Percentiles rank a stretch among this genome's conserved stretches.
Conservation (phyloP, 345 rosid genomes). For the Euphorbia tirucalli region DNA sequence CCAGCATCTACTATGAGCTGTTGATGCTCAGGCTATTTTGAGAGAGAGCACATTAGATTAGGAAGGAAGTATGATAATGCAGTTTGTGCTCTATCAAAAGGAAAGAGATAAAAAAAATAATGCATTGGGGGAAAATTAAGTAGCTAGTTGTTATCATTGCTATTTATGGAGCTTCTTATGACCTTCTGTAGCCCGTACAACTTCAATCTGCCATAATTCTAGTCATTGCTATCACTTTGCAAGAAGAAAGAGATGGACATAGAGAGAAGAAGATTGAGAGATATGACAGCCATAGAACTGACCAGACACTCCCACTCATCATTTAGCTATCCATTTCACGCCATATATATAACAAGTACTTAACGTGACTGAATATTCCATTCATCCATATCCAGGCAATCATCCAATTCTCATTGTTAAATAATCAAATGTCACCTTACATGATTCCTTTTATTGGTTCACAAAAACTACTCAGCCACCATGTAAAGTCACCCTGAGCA, state of each 20-base stretch:
- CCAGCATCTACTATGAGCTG: constrained; percentile 72
- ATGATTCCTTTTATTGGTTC: neutral
- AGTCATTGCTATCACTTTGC: neutral
- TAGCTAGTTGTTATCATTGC: neutral
- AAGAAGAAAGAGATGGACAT: neutral
- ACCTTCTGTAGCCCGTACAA: neutral
- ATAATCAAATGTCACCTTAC: neutral
- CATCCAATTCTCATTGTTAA: neutral
- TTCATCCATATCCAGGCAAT: neutral
- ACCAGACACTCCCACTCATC: neutral
- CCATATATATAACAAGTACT: neutral
- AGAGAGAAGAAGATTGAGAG: neutral
- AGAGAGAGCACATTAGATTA: constrained; percentile 1
- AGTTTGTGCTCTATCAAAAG: neutral
- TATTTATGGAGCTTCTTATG: neutral
- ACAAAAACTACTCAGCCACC: neutral
- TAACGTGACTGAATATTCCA: neutral
- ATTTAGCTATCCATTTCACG: neutral
- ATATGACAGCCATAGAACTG: neutral
- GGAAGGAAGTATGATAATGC: neutral
- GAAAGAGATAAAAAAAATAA: neutral
- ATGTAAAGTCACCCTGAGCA: neutral
- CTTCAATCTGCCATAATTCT: neutral
- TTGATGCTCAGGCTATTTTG: constrained; percentile 60
- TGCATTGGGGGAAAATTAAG: neutral